Percentiles rank a stretch among this genome's conserved stretches.
phyloP scores from a whole-genome alignment of 1,284 basidiomycete genomes.

The Fistulina hepatica region DNA sequence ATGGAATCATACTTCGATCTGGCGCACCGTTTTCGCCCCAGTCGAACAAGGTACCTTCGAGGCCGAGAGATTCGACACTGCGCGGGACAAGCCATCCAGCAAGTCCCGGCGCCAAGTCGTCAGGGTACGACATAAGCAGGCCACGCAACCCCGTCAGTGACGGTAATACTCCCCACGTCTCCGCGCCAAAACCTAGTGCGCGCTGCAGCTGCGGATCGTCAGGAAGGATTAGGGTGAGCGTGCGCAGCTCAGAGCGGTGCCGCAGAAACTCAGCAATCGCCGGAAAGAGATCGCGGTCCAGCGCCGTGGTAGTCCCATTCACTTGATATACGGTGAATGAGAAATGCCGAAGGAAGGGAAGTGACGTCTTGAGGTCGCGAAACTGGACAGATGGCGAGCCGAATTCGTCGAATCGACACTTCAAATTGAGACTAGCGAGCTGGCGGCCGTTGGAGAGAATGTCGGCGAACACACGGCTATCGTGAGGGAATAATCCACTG shows the following conservation, averaged over 20 bases:
- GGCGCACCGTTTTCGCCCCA: conserved; percentile 27
- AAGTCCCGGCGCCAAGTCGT: conserved; percentile 49
- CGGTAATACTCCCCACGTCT: conserved; percentile 61
- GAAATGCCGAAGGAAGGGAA: conserved; percentile 57
- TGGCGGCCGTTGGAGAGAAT: conserved; percentile 50
- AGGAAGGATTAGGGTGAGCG: conserved; percentile 41
- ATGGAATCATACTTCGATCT: conserved; percentile 24
- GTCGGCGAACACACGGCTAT: conserved; percentile 41
- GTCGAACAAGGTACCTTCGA: conserved; percentile 32
- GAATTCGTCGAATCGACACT: conserved; percentile 22
- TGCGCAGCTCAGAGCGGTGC: conserved; percentile 39
- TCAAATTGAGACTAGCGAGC: conserved; percentile 47
- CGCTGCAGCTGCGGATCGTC: conserved; percentile 34
- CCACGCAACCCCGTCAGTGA: conserved; percentile 37
- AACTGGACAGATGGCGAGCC: conserved; percentile 38
- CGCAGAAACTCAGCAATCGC: conserved; percentile 56
- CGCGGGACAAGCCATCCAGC: conserved; percentile 60
- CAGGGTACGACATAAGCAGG: conserved; percentile 50
- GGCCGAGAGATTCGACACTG: conserved; percentile 38
- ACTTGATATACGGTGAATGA: conserved; percentile 38
- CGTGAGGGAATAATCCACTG: conserved; percentile 40
- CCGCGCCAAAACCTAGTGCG: conserved; percentile 52
- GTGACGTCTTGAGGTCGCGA: conserved; percentile 26
- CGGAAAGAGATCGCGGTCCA: conserved; percentile 53
- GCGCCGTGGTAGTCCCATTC: conserved; percentile 28